Percentiles rank a stretch among this genome's conserved stretches.
Evolutionary conservation across 2,329 filamentous ascomycete species (phyloP).

Genomic region (Claviceps sp.): DNA sequence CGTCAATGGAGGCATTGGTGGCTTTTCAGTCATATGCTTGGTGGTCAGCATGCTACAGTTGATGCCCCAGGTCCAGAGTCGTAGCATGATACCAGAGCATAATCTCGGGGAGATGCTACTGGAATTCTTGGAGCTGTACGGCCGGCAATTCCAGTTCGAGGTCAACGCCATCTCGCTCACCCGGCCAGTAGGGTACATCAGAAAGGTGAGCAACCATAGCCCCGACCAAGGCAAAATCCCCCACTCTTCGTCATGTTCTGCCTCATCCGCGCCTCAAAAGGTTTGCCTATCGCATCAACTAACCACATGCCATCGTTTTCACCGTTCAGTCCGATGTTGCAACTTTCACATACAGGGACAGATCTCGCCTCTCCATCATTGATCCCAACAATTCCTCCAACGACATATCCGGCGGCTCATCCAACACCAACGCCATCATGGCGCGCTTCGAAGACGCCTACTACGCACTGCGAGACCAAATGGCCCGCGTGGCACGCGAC

Average conservation of each 20-base stretch:
- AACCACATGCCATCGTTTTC: not conserved
- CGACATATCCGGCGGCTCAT: constrained; percentile 81
- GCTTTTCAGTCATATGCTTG: constrained; percentile 87
- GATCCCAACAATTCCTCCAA: constrained; percentile 79
- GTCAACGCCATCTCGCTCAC: constrained; percentile 62
- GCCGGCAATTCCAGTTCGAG: constrained; percentile 61
- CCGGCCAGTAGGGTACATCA: constrained; percentile 54
- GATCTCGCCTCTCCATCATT: constrained; percentile 67
- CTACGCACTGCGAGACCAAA: constrained; percentile 39
- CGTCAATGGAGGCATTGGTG: constrained; percentile 78
- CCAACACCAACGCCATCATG: constrained; percentile 53
- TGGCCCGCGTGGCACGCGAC: constrained; percentile 34
- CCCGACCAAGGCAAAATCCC: not conserved
- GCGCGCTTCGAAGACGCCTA: constrained; percentile 56
- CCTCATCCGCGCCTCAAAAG: too few species aligned
- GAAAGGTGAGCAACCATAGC: constrained; percentile 48
- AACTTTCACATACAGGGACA: constrained; percentile 42
- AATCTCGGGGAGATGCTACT: constrained; percentile 73
- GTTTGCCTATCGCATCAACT: not conserved
- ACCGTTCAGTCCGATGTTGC: constrained; percentile 27
- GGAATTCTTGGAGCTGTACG: constrained; percentile 82
- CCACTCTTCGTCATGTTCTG: not conserved
- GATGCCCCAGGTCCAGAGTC: constrained; percentile 55
- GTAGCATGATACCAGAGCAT: constrained; percentile 42
- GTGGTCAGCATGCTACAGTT: constrained; percentile 80